phyloP scores from a whole-genome alignment of 805 yeast species.

The Groenewaldozyma tartarivorans region DNA sequence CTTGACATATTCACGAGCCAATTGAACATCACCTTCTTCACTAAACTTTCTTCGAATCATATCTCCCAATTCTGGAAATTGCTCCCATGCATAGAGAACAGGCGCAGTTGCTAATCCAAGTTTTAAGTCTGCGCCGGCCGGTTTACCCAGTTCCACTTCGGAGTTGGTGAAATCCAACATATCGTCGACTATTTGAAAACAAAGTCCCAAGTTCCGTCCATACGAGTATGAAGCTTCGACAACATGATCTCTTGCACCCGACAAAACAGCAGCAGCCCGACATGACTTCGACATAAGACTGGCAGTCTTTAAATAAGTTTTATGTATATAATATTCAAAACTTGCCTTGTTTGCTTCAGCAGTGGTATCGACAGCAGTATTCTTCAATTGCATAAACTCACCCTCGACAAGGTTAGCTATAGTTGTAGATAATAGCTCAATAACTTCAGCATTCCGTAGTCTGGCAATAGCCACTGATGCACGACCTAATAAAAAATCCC shows the following conservation, averaged over 20 bases:
- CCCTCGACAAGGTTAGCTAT: constrained; percentile 97
- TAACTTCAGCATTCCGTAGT: constrained; percentile 92
- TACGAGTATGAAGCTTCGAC: constrained; percentile 82
- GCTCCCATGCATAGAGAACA: constrained; percentile 86
- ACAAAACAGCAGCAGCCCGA: constrained; percentile 83
- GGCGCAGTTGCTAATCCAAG: constrained; percentile 97
- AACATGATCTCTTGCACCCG: constrained; percentile 69
- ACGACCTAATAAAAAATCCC: constrained; percentile 89
- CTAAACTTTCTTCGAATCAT: constrained; percentile 77
- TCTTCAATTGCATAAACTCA: constrained; percentile 96
- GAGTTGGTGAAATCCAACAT: constrained; percentile 91
- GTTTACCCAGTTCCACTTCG: constrained; percentile 80
- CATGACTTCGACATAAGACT: constrained; percentile 89
- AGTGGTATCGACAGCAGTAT: constrained; percentile 57
- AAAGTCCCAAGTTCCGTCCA: constrained; percentile 87
- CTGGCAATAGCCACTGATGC: constrained; percentile 95
- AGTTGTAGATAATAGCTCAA: constrained; percentile 87
- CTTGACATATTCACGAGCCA: constrained; percentile 67
- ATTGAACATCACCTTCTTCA: constrained; percentile 72
- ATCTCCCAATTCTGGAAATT: constrained; percentile 74
- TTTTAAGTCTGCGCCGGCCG: constrained; percentile 90
- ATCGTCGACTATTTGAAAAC: constrained; percentile 95
- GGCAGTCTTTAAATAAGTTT: constrained; percentile 92
- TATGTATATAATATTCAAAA: constrained; percentile 89
- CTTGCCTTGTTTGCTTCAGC: constrained; percentile 49